Evolutionary conservation across 1,139 yeast genomes (phyloP).

Genomic region (Yamadazyma sp.): DNA sequence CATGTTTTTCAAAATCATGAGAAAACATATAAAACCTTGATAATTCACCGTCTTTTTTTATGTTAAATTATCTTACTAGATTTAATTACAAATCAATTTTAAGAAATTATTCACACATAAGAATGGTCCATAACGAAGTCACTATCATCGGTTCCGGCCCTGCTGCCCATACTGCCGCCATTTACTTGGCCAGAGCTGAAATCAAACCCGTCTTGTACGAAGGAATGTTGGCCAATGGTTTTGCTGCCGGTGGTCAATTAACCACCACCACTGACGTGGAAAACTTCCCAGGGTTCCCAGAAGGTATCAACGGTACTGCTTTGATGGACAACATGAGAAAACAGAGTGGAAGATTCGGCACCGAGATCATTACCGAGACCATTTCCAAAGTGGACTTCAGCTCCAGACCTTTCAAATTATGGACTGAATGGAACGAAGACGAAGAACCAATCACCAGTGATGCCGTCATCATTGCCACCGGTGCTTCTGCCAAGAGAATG

Average conservation of each 20-base stretch:
- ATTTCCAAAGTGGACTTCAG: constrained; percentile 87
- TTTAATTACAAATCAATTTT: neutral
- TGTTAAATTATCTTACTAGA: constrained; percentile 2
- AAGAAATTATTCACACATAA: constrained; percentile 15
- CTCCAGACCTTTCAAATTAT: constrained; percentile 86
- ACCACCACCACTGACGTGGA: constrained; percentile 97
- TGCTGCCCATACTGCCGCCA: constrained; percentile 99
- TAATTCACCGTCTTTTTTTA: neutral
- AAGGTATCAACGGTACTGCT: constrained; percentile 83
- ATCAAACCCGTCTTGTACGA: constrained; percentile 90
- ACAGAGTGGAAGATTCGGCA: constrained; percentile 85
- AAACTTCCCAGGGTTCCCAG: constrained; percentile 98
- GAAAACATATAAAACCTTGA: neutral
- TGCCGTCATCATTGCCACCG: constrained; percentile 90
- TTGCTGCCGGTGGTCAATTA: constrained; percentile 98
- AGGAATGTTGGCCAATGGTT: constrained; percentile 96
- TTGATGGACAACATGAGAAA: constrained; percentile 93
- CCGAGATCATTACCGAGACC: constrained; percentile 92
- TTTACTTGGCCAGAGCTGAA: constrained; percentile 94
- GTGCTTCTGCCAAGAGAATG: constrained; percentile 96
- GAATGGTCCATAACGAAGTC: constrained; percentile 84
- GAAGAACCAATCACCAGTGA: constrained; percentile 88
- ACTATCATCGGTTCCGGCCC: constrained; percentile 98
- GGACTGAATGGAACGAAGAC: constrained; percentile 95
- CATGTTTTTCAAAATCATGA: constrained; percentile 1